A percentile compares a stretch with the other conserved stretches of the same genome.
These are phyloP conservation scores for Coemansia sp. DNA, from an alignment of 192 early-diverging fungal genomes.

Conservation along the genomic window DNA sequence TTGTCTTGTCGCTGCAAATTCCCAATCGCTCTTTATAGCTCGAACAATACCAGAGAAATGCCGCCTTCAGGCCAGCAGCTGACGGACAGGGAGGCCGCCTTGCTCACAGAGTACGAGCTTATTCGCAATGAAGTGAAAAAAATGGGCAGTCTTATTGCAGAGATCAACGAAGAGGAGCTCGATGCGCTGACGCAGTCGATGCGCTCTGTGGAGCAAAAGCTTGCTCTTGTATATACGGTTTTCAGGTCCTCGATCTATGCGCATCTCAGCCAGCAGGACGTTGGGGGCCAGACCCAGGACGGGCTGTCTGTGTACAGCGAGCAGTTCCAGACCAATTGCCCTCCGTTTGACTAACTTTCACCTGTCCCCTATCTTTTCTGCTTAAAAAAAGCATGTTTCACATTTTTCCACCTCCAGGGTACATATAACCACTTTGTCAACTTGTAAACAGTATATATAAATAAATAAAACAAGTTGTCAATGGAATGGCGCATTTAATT, in stretches of 20 bases:
- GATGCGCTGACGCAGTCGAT: conserved; percentile 50
- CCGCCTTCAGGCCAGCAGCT: conserved; percentile 41
- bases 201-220: conserved; percentile 51
- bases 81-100: conserved; percentile 41
- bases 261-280: conserved; percentile 47
- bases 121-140: conserved; percentile 51
- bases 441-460: too few relatives aligned
- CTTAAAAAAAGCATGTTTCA: too few relatives aligned
- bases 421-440: too few relatives aligned
- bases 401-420: too few relatives aligned
- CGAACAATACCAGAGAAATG: conserved; percentile 1
- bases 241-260: conserved; percentile 52
- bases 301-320: conserved; percentile 30
- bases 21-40: too few relatives aligned
- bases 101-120: conserved; percentile 51
- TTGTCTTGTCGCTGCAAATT: background rate
- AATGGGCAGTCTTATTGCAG: conserved; percentile 45
- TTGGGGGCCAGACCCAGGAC: conserved; percentile 19
- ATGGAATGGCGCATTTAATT: too few relatives aligned
- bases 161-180: conserved; percentile 49
- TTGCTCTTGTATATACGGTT: conserved; percentile 50
- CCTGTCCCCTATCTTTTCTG: background rate
- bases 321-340: conserved; percentile 51
- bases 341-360: conserved; percentile 36
- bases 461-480: too few relatives aligned